phyloP scores from a whole-genome alignment of 164 flowering plant species.

The Annona cherimola region DNA sequence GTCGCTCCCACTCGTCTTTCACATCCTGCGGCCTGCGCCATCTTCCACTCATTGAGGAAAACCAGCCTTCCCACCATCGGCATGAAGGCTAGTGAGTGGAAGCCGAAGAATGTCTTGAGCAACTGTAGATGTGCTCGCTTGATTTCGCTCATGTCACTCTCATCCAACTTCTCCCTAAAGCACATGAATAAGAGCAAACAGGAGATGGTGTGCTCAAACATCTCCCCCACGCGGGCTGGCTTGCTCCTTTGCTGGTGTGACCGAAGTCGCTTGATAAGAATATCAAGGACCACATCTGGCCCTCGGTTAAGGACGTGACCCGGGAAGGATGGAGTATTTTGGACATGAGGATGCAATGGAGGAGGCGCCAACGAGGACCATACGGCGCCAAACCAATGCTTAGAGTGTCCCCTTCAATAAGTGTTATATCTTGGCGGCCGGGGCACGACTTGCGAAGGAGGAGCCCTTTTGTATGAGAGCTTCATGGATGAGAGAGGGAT shows the following conservation, averaged over 20 bases:
- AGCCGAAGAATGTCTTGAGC: not conserved
- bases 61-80: not conserved
- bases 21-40: not conserved
- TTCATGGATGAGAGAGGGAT: too few relatives aligned
- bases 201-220: constrained; percentile 1
- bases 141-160: not conserved
- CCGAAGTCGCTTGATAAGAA: not conserved
- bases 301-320: constrained; percentile 17
- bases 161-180: constrained; percentile 6
- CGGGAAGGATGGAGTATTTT: constrained; percentile 36
- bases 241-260: not conserved
- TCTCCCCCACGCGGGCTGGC: not conserved
- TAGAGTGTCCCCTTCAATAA: constrained; percentile 18
- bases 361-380: too few relatives aligned
- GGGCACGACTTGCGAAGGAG: too few relatives aligned
- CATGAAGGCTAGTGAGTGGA: not conserved
- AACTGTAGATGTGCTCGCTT: not conserved
- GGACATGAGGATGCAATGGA: constrained; percentile 32
- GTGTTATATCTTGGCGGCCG: not conserved
- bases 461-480: too few relatives aligned
- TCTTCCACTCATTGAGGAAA: not conserved
- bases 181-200: constrained; percentile 6
- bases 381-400: constrained; percentile 29
- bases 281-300: constrained; percentile 17
- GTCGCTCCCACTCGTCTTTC: not conserved